Percentiles rank a stretch among this genome's conserved stretches.
Conservation (phyloP, 352 stramenopile genomes). For the Phytophthora pinifolia region DNA sequence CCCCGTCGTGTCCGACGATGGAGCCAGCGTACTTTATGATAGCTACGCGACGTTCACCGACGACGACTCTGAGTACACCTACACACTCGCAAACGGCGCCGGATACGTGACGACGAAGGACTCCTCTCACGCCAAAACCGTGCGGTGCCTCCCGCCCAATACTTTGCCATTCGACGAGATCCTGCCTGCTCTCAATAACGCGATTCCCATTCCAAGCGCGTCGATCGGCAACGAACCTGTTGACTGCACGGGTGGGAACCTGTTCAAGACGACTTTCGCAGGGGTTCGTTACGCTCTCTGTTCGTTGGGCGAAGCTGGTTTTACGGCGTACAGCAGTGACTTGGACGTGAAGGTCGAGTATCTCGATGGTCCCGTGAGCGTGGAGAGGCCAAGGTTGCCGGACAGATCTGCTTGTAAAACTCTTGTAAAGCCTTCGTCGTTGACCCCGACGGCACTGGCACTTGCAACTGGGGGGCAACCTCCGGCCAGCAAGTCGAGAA, state of each 20-base stretch:
- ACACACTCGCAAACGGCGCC: conserved; percentile 27
- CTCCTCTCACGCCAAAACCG: conserved; percentile 1
- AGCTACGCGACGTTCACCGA: conserved; percentile 23
- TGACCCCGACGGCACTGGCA: conserved; percentile 24
- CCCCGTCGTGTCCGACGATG: conserved; percentile 16
- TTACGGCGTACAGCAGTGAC: conserved; percentile 37
- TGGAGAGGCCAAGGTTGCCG: conserved; percentile 10
- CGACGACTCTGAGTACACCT: conserved; percentile 14
- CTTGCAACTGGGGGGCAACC: conserved; percentile 16
- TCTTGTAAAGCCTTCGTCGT: conserved; percentile 1
- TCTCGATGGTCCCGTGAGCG: conserved; percentile 9
- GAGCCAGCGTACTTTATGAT: conserved; percentile 25
- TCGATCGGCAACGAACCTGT: conserved; percentile 14
- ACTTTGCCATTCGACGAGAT: conserved; percentile 31
- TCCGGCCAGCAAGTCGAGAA: conserved; percentile 12
- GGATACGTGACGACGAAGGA: conserved; percentile 21
- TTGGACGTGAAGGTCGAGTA: conserved; percentile 35
- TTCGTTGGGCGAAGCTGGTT: conserved; percentile 17
- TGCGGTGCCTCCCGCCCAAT: conserved; percentile 24
- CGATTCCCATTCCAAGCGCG: conserved; percentile 22
- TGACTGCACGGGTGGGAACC: conserved; percentile 27
- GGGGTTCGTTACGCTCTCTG: conserved; percentile 34
- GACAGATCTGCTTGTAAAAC: conserved; percentile 8
- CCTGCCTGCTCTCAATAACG: conserved; percentile 24
- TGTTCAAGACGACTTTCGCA: conserved; percentile 40